Evolutionary conservation across 139 green algal species (phyloP), one percentile per base, ranked within the genome.

Genomic region (Chlorella sp.): DNA sequence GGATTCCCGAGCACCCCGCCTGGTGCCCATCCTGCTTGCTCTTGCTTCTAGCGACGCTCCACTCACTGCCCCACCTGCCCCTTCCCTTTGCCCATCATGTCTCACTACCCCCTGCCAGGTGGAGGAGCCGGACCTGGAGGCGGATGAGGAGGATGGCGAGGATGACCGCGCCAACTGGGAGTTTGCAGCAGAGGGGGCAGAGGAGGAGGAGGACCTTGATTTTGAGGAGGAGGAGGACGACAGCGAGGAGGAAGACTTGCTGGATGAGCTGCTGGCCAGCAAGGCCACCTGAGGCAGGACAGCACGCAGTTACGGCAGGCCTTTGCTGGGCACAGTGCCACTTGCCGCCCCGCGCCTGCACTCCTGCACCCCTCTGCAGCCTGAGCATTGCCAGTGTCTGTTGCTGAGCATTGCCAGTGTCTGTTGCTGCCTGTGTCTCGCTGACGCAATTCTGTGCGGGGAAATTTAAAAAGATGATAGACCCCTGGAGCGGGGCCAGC

Each of bases 181-280:
- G 24, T 37, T n/a, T 15, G 83, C 80, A 32, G 82, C 24, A 3
- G 78, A 85, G 68, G 40, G 32, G 5, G 89, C 91, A 7, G 91
- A 90, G 32, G 91, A 91, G 53, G 88, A 89, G n/a, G 86, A 89
- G 77, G 71, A 89, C 22, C 30, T 93, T 24, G 91, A 90, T 24
- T 83, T 88, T 34, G 64, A 75, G 28, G 81, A 85, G 48, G 88
- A 81, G 37, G 79, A 92, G 16, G 86, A 91, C 3, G 78, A 89
- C 5, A 28, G n/a, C 34, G 88, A 92, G 14, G 89, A 92, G 0
- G 86, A 92, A 5, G 88, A 90, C 4, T 53, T 91, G 36, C 89
- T 94, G 30, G 91, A 94, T 36, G 80, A 86, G 69, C 77, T 88
- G 42, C 34, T 86, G 85, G 88, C 89, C 66, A 61, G 71, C 68